These are phyloP conservation scores for Apiotrichum veenhuisii DNA, from an alignment of 1,284 basidiomycete genomes.

Conservation along the genomic window DNA sequence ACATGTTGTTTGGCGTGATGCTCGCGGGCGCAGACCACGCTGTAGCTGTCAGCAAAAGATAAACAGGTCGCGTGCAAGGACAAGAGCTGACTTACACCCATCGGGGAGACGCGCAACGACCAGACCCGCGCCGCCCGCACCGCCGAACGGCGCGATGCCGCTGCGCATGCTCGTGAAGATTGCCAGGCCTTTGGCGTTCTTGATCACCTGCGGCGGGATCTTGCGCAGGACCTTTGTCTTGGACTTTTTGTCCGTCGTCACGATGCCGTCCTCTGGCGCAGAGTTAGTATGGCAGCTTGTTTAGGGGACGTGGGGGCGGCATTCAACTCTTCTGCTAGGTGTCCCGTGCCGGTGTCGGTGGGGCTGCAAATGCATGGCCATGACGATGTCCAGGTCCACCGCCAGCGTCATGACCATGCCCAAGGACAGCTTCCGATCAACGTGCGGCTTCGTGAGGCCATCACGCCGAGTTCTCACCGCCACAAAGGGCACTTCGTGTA, in stretches of 20 bases:
- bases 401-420: too few relatives aligned
- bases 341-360: too few relatives aligned
- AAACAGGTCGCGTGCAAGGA: too few relatives aligned
- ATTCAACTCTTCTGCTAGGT: too few relatives aligned
- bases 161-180: conserved; percentile 55
- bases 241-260: conserved; percentile 41
- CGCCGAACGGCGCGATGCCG: conserved; percentile 55
- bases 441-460: too few relatives aligned
- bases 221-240: conserved; percentile 52
- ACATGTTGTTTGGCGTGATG: conserved; percentile 54
- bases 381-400: too few relatives aligned
- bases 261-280: conserved; percentile 43
- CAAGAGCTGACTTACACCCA: conserved; percentile 44
- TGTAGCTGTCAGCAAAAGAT: conserved; percentile 8
- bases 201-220: conserved; percentile 54
- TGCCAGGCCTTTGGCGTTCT: conserved; percentile 49
- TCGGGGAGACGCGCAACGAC: conserved; percentile 51
- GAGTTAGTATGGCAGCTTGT: too few relatives aligned
- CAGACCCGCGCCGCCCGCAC: conserved; percentile 54
- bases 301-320: too few relatives aligned
- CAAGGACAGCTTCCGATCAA: too few relatives aligned
- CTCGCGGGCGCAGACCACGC: conserved; percentile 55
- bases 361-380: too few relatives aligned
- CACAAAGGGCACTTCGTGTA: too few relatives aligned
- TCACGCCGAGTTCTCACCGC: too few relatives aligned